Base-by-base conservation (phyloP, 1,284 basidiomycete genomes). In the Ceratobasidium sp. region DNA sequence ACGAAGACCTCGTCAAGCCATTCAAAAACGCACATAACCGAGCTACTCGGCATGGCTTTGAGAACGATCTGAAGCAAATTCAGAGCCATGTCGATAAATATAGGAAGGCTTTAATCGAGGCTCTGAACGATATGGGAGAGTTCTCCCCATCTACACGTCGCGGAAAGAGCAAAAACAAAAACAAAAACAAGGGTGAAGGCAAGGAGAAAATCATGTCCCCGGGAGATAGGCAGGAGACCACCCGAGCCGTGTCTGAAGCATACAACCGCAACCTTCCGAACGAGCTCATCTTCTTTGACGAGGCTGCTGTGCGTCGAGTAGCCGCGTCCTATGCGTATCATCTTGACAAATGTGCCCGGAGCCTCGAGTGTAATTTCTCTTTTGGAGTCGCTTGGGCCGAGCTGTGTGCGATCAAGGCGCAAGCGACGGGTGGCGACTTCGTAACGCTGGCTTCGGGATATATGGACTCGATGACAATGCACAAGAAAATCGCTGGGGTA, bases 301-400 rank as follows among this genome's bases (percentile, higher is more conserved):
- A 78, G 42, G 70, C 51, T 4, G 79, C 46, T n/a, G 66, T 77
- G 3, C 46, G 55, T 28, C 42, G 66, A n/a, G 51, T 80, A 2
- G 77, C 77, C n/a, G 77, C 70, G 5, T 75, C 79, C 6, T 80
- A 76, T 66, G 79, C 79, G n/a, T 80, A 78, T 23, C 13, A 64
- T 23, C 42, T 70, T 28, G 77, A 66, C 40, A 53, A 40, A 13
- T 51, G 6, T n/a, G 15, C 0, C 2, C 1, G 9, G 56, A 5
- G 18, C 10, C 42, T 0, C 18, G 23, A 44, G 7, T 61, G 6
- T 23, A 66, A 55, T 23, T 76, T 64, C 51, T 66, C 61, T 26
- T 76, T 76, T 42, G 49, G 60, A 15, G 72, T 76, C 3, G 72
- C 60, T 2, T 76, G 72, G 72, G 60, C 72, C 2, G 72, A 76